phyloP scores from a whole-genome alignment of 768 basidiomycete species.

The Tricholoma bakamatsutake region DNA sequence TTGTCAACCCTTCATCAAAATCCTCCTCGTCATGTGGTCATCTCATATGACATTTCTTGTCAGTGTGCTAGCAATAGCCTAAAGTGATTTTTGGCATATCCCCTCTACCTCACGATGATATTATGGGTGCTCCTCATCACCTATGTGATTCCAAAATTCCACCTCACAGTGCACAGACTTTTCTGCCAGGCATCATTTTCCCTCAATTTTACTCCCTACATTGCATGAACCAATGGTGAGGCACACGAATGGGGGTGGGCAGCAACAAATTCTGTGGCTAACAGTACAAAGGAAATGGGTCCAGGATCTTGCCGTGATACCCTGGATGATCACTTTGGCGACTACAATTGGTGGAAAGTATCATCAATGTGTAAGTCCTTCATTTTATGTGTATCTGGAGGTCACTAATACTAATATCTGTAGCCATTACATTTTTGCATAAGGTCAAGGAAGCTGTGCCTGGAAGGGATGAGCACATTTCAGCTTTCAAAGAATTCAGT shows the following conservation, averaged over 20 bases:
- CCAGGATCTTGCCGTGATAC: conserved; percentile 19
- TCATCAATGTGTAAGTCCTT: conserved; percentile 13
- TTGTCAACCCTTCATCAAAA: conserved; percentile 14
- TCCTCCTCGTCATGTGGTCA: conserved; percentile 3
- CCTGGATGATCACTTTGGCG: conserved; percentile 18
- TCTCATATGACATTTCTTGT: no score
- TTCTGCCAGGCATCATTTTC: conserved; percentile 19
- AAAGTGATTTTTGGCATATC: conserved; percentile 9
- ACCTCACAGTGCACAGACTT: conserved; percentile 19
- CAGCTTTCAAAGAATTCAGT: conserved; percentile 9
- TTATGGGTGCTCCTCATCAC: not conserved
- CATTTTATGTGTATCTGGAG: not conserved
- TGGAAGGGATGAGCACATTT: not conserved
- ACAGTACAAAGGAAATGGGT: conserved; percentile 21
- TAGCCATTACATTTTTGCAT: conserved; percentile 5
- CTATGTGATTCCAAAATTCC: conserved; percentile 26
- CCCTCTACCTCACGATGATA: not conserved
- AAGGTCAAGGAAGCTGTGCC: conserved; percentile 11
- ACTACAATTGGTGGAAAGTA: conserved; percentile 23
- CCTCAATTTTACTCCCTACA: conserved; percentile 17
- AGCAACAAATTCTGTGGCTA: conserved; percentile 12
- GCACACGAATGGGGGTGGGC: conserved; percentile 22
- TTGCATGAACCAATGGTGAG: conserved; percentile 16
- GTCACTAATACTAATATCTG: not conserved
- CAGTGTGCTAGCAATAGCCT: no score